These are phyloP conservation scores for Cucumis cinereus DNA, from an alignment of 306 rosid genomes.

Conservation along the genomic window DNA sequence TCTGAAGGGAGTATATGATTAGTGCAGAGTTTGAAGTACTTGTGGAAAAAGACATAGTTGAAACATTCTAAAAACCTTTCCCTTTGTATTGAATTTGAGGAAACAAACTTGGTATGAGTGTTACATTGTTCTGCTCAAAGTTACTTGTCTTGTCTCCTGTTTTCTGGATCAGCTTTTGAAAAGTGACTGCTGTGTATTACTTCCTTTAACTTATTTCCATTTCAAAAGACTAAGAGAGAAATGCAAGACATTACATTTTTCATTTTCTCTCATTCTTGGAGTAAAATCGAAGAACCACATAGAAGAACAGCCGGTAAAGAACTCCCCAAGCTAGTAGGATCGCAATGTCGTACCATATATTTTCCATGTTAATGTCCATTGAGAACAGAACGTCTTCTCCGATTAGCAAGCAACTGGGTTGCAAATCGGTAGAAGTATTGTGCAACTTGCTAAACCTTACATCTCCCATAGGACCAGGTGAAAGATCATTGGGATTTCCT, in stretches of 20 bases:
- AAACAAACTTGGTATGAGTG: background rate
- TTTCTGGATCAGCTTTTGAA: background rate
- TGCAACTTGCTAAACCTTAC: constrained; percentile 26
- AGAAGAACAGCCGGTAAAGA: constrained; percentile 67
- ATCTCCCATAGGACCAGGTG: constrained; percentile 61
- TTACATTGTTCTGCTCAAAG: background rate
- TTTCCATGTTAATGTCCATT: constrained; percentile 38
- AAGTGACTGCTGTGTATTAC: background rate
- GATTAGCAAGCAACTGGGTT: constrained; percentile 25
- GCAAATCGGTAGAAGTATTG: background rate
- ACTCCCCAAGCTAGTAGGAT: constrained; percentile 88
- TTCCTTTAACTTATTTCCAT: background rate
- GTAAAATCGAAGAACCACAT: constrained; percentile 77
- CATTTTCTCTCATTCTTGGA: constrained; percentile 79
- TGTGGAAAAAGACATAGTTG: background rate
- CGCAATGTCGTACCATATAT: constrained; percentile 38
- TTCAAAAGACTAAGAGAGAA: background rate
- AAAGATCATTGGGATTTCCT: constrained; percentile 37
- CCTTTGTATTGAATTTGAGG: background rate
- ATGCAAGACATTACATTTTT: background rate
- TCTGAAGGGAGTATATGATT: background rate
- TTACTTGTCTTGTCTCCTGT: background rate
- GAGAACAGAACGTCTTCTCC: constrained; percentile 56
- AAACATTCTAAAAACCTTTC: background rate
- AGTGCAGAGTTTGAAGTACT: background rate